Evolutionary conservation across 352 stramenopile genomes (phyloP), one percentile per base, ranked within the genome.

Genomic region (Globisporangium cystogenes): DNA sequence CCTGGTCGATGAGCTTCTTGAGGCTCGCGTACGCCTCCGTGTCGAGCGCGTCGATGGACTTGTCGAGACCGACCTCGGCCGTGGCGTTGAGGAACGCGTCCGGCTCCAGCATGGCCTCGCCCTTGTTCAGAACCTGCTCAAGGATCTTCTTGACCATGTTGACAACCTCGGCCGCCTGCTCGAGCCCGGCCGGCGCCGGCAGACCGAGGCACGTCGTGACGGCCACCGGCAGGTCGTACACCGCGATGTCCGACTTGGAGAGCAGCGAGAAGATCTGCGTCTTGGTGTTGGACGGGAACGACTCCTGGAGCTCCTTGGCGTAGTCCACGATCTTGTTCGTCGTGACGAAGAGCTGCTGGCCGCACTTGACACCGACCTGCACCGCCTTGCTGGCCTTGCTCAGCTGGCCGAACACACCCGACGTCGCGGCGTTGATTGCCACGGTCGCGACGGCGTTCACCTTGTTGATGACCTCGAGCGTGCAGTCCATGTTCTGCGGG

Each of bases 401-500:
- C 15, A 89, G 48, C 41, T 82, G 41, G 23, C 67, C 73, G 26
- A 88, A 84, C 6, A 89, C 65, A 0, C 81, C 81, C 1, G 63
- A 60, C 3, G 70, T 78, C 2, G 76, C 76, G 4, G 67, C 59
- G 29, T 74, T 85, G n/a, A 92, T 24, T 0, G 69, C 72, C 0
- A 76, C 72, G 14, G 66, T 75, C 2, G 73, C 77, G 0, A 82
- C 70, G 0, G 71, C 64, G 0, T 52, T 65, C 14, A 83, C 39
- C 55, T 89, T 87, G 42, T 49, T 39, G 48, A 88, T 50, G 11
- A 90, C 49, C n/a, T 80, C 65, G 1, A 74, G 24, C 8, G 57
- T 55, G 59, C 81, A 91, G 47, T 87, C 72, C 18, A 75, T 60
- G 43, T 88, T 91, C 33, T 87, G 72, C 4, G 74, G 78, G 35